phyloP scores from a whole-genome alignment of 768 basidiomycete genomes.

The Tylopilus sp. region DNA sequence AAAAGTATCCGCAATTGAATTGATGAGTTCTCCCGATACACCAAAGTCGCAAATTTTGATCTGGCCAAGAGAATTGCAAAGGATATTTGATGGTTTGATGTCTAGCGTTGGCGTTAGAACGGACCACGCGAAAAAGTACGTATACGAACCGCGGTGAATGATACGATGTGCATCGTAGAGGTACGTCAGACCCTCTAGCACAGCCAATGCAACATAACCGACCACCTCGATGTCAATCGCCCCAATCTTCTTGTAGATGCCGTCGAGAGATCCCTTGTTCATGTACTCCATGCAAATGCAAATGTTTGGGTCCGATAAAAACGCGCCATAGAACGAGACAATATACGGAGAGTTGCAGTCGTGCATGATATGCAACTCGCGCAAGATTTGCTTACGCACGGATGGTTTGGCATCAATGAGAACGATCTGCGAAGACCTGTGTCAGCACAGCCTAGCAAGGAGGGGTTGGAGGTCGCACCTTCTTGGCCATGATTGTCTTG shows the following conservation, averaged over 20 bases:
- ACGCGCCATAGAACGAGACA: slow-evolving; percentile 96
- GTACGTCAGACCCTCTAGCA: slow-evolving; percentile 92
- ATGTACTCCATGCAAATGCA: slow-evolving; percentile 98
- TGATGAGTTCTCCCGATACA: slow-evolving; percentile 97
- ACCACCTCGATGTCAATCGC: slow-evolving; percentile 91
- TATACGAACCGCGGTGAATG: slow-evolving; percentile 90
- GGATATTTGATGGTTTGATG: slow-evolving; percentile 98
- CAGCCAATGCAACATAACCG: slow-evolving; percentile 90
- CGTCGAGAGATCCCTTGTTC: slow-evolving; percentile 92
- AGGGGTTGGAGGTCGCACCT: slow-evolving; percentile 55
- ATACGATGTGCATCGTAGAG: slow-evolving; percentile 97
- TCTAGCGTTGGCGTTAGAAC: slow-evolving; percentile 49
- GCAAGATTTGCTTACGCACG: slow-evolving; percentile 94
- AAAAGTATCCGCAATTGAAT: slow-evolving; percentile 98
- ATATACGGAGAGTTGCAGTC: slow-evolving; percentile 93
- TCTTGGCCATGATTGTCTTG: slow-evolving; percentile 95
- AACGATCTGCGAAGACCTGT: slow-evolving; percentile 60
- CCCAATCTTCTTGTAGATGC: slow-evolving; percentile 94
- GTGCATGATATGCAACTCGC: slow-evolving; percentile 99
- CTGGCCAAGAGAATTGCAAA: slow-evolving; percentile 89
- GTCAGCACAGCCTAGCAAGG: background rate
- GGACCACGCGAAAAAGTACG: background rate
- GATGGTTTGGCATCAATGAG: slow-evolving; percentile 95
- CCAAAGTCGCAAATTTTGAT: slow-evolving; percentile 99
- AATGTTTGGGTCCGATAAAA: slow-evolving; percentile 94